Percentiles rank a stretch among this genome's conserved stretches.
Evolutionary conservation across 352 stramenopile genomes (phyloP).

Genomic region (Peronospora tabacina): DNA sequence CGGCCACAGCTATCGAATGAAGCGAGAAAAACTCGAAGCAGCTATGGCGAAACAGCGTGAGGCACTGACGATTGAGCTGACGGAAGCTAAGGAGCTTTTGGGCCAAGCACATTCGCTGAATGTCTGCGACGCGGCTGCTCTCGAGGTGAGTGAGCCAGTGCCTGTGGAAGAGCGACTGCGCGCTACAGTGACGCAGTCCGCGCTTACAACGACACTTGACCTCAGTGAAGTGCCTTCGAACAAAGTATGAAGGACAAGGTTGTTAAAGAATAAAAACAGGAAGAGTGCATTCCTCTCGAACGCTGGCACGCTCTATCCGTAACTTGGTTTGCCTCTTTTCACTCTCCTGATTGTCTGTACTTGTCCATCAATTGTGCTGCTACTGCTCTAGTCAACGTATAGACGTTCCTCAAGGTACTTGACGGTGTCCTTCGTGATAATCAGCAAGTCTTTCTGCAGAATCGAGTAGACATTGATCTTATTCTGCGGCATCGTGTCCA

Average conservation of each 20-base stretch:
- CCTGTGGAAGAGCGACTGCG: constrained; percentile 60
- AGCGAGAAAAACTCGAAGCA: constrained; percentile 46
- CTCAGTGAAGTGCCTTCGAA: constrained; percentile 44
- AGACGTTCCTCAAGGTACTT: constrained; percentile 86
- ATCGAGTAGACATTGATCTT: constrained; percentile 90
- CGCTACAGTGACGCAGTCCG: constrained; percentile 43
- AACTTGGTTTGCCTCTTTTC: constrained; percentile 11
- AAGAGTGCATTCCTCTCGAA: constrained; percentile 13
- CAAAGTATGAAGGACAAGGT: constrained; percentile 22
- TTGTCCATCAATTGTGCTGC: constrained; percentile 3
- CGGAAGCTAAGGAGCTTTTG: constrained; percentile 67
- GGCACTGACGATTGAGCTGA: constrained; percentile 50
- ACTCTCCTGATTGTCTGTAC: constrained; percentile 15
- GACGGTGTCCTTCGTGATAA: constrained; percentile 78
- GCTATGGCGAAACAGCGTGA: constrained; percentile 73
- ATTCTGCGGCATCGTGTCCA: constrained; percentile 76
- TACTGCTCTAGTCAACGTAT: constrained; percentile 60
- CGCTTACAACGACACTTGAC: constrained; percentile 39
- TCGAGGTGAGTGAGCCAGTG: constrained; percentile 46
- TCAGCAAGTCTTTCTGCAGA: constrained; percentile 81
- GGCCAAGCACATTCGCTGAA: constrained; percentile 50
- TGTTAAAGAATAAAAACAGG: constrained; percentile 5
- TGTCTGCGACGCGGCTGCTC: constrained; percentile 24
- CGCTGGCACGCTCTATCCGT: constrained; percentile 20
- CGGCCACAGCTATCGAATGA: constrained; percentile 39